phyloP scores from a whole-genome alignment of 768 basidiomycete species.

The Hygrocybe coccinea region DNA sequence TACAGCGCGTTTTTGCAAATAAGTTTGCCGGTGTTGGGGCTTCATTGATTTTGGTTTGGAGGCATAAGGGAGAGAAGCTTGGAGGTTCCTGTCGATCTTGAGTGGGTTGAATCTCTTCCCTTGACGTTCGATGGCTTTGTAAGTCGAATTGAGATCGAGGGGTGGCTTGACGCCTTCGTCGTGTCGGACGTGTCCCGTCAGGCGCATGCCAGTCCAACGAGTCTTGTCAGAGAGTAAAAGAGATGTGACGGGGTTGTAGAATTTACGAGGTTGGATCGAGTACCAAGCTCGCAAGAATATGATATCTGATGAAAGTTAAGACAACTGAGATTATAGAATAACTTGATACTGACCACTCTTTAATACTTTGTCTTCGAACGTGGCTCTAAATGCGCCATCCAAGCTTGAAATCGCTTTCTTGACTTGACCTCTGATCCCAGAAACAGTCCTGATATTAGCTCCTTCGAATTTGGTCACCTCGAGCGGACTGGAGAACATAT shows the following conservation, averaged over 20 bases:
- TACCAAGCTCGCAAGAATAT: constrained; percentile 97
- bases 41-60: constrained; percentile 85
- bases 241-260: constrained; percentile 95
- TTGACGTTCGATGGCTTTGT: constrained; percentile 76
- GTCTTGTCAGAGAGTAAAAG: constrained; percentile 77
- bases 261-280: constrained; percentile 88
- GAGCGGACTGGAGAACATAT: constrained; percentile 91
- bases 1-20: constrained; percentile 91
- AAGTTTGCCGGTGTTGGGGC: constrained; percentile 70
- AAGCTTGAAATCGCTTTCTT: constrained; percentile 96
- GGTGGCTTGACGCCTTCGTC: constrained; percentile 84
- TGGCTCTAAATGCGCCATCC: constrained; percentile 91
- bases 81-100: constrained; percentile 83
- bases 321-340: constrained; percentile 1
- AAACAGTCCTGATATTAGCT: constrained; percentile 92
- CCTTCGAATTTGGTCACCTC: constrained; percentile 99
- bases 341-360: constrained; percentile 72
- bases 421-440: constrained; percentile 92
- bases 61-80: constrained; percentile 84
- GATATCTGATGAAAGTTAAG: constrained; percentile 55
- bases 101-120: constrained; percentile 88
- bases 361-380: constrained; percentile 96
- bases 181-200: constrained; percentile 89
- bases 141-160: constrained; percentile 74
- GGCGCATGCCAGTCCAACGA: constrained; percentile 91